Evolutionary conservation across 2,329 filamentous ascomycete species (phyloP), one percentile per base, ranked within the genome.

Genomic region (Cordyceps tenuipes): DNA sequence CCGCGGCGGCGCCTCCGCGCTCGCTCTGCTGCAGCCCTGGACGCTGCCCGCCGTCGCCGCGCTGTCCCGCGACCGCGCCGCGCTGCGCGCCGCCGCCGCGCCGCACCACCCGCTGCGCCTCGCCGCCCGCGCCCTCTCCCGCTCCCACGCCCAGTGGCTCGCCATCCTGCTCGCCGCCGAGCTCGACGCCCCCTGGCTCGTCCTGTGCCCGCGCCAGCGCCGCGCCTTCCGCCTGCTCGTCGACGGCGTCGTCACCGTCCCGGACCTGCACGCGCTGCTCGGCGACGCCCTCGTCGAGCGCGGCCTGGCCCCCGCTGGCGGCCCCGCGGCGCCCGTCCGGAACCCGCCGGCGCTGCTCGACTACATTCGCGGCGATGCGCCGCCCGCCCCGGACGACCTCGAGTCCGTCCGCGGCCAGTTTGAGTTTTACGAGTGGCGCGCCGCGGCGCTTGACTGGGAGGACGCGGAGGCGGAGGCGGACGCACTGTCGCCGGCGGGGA

Each of bases 171-270:
- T 57, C 17, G 13, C 31, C 34, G 55, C 47, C 15, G 46, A 57
- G 55, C 46, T 57, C 55, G 55, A 57, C 23, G 55, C 55, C 2
- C 31, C 55, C 0, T 58, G 55, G 55, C 36, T 58, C 15, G 36
- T 31, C 10, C 46, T 58, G 13, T 58, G 55, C 8, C 55, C 55
- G 31, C 34, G 15, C 5, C 15, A 51, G 55, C 29, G 39, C 17
- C 47, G 55, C 36, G 55, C 47, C 21, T 58, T 58, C 26, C 55
- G 55, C 19, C 5, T 59, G 29, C 36, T 43, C 56, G 56, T 52
- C 36, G 56, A 59, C 56, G 56, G 56, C 48, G 56, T 59, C 48
- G 56, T 59, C 17, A 59, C 47, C 48, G 52, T 52, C 56, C 51
- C 31, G n/a, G 56, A 59, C n/a, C 39, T 59, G 39, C 56, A 59